phyloP scores from a whole-genome alignment of 176 grass and related monocot genomes.

The Chloris gayana region DNA sequence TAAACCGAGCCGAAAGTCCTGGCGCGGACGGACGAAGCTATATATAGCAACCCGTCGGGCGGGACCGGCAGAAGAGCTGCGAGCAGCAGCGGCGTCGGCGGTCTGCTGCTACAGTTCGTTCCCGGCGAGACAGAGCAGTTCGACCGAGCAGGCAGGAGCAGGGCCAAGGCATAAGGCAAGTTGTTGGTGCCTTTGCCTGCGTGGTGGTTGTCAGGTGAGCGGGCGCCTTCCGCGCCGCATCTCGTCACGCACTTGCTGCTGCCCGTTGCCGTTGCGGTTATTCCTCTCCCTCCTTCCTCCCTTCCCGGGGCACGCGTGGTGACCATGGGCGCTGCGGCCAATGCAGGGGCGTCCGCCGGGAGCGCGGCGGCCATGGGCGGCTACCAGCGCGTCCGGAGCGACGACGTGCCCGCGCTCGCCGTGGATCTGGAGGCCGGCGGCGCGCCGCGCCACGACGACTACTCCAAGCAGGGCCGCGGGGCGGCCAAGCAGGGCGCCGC shows the following conservation, averaged over 20 bases:
- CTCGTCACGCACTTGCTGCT: constrained; percentile 42
- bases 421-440: constrained; percentile 48
- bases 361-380: constrained; percentile 33
- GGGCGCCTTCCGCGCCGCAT: constrained; percentile 39
- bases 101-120: neutral
- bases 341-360: constrained; percentile 30
- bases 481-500: neutral
- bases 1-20: neutral
- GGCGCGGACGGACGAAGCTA: neutral
- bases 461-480: neutral
- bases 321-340: constrained; percentile 25
- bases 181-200: neutral
- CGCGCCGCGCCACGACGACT: neutral
- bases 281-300: neutral
- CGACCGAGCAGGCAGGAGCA: neutral
- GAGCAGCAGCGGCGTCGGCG: neutral
- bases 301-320: neutral
- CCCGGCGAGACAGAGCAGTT: neutral
- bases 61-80: neutral
- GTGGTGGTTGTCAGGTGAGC: constrained; percentile 45
- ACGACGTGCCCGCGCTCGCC: constrained; percentile 7
- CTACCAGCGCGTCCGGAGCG: constrained; percentile 62
- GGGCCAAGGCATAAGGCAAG: neutral
- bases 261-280: neutral
- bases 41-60: constrained; percentile 3